A percentile compares a stretch with the other conserved stretches of the same genome.
These are phyloP conservation scores for Decorospora gaudefroyi DNA, from an alignment of 2,329 filamentous ascomycete species.

Conservation along the genomic window DNA sequence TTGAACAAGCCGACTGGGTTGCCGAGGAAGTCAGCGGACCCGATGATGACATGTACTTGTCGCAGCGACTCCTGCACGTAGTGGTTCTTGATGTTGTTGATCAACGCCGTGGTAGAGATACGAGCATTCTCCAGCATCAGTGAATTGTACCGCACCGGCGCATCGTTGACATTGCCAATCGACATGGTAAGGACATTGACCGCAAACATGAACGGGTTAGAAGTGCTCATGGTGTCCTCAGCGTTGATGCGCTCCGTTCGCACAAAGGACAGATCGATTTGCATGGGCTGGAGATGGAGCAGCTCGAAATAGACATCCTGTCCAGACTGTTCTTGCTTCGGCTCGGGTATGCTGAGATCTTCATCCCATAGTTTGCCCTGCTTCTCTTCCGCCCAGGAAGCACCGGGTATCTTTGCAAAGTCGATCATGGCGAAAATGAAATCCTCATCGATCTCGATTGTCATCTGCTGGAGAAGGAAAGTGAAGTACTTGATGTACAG, in stretches of 20 bases:
- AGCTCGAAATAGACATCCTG: constrained; percentile 99
- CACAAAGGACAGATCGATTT: constrained; percentile 95
- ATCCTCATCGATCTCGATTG: constrained; percentile 94
- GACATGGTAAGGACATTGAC: constrained; percentile 99
- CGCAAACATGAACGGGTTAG: constrained; percentile 98
- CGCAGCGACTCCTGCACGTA: constrained; percentile 96
- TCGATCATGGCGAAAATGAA: constrained; percentile 96
- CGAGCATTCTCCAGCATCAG: constrained; percentile 94
- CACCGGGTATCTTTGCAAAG: constrained; percentile 89
- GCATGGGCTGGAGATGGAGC: constrained; percentile 96
- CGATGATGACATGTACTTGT: constrained; percentile 95
- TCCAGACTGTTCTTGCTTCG: constrained; percentile 77
- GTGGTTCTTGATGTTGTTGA: constrained; percentile 86
- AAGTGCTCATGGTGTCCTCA: constrained; percentile 83
- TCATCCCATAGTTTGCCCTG: constrained; percentile 89
- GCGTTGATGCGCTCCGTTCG: constrained; percentile 95
- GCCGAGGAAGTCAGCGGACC: constrained; percentile 94
- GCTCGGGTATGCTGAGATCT: constrained; percentile 87
- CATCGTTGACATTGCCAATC: constrained; percentile 98
- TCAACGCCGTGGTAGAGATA: constrained; percentile 80
- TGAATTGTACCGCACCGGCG: constrained; percentile 89
- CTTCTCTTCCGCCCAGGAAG: constrained; percentile 81
- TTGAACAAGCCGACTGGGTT: constrained; percentile 98
- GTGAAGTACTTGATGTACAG: constrained; percentile 99
- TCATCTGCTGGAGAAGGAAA: constrained; percentile 94